Evolutionary conservation across 108 stramenopile species (phyloP).

Genomic region (Parmales sp.): DNA sequence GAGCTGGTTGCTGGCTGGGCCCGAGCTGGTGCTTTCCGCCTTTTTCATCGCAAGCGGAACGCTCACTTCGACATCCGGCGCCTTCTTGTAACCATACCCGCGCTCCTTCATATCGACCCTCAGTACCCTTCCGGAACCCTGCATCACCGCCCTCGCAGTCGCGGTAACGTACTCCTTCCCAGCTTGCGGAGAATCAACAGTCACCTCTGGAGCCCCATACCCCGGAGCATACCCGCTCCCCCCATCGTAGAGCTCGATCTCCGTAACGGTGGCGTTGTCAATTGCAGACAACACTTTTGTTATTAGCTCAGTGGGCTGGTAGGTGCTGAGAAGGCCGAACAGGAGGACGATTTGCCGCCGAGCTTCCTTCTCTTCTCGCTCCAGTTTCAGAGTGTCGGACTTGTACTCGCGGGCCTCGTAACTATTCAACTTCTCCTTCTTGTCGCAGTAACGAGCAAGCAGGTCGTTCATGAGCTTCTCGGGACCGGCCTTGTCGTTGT

Average conservation of each 20-base stretch:
- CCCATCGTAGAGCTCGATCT: conserved; percentile 39
- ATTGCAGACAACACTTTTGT: conserved; percentile 52
- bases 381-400: background rate
- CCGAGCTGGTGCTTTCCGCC: conserved; percentile 39
- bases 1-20: conserved; percentile 17
- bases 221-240: conserved; percentile 57
- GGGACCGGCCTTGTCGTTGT: conserved; percentile 40
- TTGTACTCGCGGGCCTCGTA: conserved; percentile 11
- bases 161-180: conserved; percentile 36
- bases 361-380: conserved; percentile 54
- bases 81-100: conserved; percentile 51
- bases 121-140: conserved; percentile 51
- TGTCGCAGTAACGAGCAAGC: conserved; percentile 37
- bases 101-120: conserved; percentile 38
- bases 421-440: conserved; percentile 12
- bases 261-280: conserved; percentile 51
- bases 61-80: conserved; percentile 56
- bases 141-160: conserved; percentile 45
- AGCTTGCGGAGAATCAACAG: conserved; percentile 50
- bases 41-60: no score
- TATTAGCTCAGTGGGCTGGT: conserved; percentile 60
- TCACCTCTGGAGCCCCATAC: conserved; percentile 44
- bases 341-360: conserved; percentile 66
- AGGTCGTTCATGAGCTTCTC: conserved; percentile 33
- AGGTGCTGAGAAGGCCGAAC: conserved; percentile 54